phyloP scores from a whole-genome alignment of 2,329 filamentous ascomycete genomes.

The Arachnopeziza araneosa region DNA sequence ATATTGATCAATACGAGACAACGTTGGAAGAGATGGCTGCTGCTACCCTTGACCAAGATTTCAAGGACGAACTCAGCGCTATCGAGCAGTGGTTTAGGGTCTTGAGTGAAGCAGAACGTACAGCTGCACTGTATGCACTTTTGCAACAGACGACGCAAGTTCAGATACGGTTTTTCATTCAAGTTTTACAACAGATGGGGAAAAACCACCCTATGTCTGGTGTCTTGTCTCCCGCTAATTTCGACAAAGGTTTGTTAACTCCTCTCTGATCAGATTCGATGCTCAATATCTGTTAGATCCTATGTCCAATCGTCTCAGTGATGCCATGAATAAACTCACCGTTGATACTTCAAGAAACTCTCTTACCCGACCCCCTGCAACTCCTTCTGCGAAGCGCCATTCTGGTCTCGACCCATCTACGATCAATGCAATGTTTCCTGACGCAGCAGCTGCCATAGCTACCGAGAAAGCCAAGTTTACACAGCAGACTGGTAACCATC shows the following conservation, averaged over 20 bases:
- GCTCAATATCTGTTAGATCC: conserved; percentile 56
- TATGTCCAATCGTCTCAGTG: conserved; percentile 92
- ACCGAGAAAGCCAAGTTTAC: conserved; percentile 98
- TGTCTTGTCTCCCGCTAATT: conserved; percentile 87
- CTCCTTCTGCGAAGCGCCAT: conserved; percentile 78
- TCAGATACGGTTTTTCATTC: conserved; percentile 98
- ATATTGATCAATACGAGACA: conserved; percentile 98
- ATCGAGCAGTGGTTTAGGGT: conserved; percentile 99
- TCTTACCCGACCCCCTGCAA: conserved; percentile 71
- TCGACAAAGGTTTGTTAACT: conserved; percentile 74
- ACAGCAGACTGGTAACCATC: conserved; percentile 85
- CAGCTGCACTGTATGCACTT: conserved; percentile 88
- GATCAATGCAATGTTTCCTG: conserved; percentile 98
- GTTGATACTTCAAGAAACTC: conserved; percentile 85
- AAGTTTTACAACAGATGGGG: conserved; percentile 97
- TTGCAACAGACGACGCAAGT: conserved; percentile 98
- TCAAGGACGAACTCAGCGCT: conserved; percentile 97
- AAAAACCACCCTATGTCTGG: conserved; percentile 97
- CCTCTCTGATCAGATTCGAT: not conserved
- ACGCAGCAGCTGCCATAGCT: conserved; percentile 95
- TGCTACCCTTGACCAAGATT: conserved; percentile 97
- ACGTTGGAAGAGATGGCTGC: conserved; percentile 98
- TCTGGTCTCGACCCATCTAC: conserved; percentile 89
- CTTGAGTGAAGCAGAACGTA: conserved; percentile 91
- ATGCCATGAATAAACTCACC: conserved; percentile 93